These are phyloP conservation scores for Sugiyamaella xylanicola DNA, from an alignment of 1,139 yeast genomes.

Conservation along the genomic window DNA sequence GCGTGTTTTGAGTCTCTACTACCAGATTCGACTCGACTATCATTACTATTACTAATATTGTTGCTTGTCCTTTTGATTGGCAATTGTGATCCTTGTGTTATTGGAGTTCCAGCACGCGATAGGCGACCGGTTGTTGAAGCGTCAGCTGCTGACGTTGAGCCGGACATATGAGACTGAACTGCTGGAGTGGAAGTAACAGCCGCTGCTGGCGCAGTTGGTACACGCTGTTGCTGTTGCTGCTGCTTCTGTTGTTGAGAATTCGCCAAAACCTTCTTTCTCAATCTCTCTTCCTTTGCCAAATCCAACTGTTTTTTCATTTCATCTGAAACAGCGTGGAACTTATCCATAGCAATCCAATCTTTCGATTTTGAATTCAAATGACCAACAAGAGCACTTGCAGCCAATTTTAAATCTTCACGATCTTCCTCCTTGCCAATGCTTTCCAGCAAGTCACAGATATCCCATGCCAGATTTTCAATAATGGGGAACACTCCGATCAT, in stretches of 20 bases:
- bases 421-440: constrained; percentile 54
- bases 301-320: constrained; percentile 30
- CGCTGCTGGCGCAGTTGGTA: background rate
- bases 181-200: background rate
- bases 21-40: background rate
- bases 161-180: too few species aligned
- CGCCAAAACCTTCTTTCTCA: background rate
- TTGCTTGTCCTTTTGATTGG: too few species aligned
- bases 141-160: too few species aligned
- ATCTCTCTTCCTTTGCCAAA: constrained; percentile 26
- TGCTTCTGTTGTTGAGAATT: background rate
- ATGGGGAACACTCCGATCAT: constrained; percentile 66
- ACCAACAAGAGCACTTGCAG: constrained; percentile 77
- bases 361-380: constrained; percentile 62
- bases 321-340: constrained; percentile 34
- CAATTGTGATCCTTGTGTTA: too few species aligned
- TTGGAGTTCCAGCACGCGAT: background rate
- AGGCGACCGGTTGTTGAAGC: background rate
- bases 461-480: constrained; percentile 67
- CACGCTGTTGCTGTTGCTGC: background rate
- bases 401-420: constrained; percentile 79
- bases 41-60: background rate
- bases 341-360: constrained; percentile 53
- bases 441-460: constrained; percentile 53
- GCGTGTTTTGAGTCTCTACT: constrained; percentile 3